Percentiles rank a stretch among this genome's conserved stretches.
Conservation (phyloP, 352 stramenopile genomes). For the Phytophthora hybrid region DNA sequence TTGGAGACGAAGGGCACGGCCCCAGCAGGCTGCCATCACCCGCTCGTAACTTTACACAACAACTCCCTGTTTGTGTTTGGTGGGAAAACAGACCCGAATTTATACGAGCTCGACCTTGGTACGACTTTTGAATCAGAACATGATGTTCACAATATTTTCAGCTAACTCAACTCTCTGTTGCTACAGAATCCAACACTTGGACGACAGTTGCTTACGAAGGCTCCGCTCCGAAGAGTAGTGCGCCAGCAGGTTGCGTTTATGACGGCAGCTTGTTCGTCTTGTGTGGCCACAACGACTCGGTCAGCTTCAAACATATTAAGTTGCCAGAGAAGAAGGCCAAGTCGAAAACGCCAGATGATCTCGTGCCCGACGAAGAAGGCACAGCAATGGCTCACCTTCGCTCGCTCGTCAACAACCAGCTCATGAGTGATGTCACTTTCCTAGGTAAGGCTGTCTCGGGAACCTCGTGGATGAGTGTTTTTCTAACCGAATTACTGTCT, state of each 20-base stretch:
- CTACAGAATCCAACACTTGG: constrained; percentile 73
- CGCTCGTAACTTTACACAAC: constrained; percentile 94
- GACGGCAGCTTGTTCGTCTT: constrained; percentile 94
- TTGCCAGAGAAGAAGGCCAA: constrained; percentile 82
- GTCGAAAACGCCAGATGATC: constrained; percentile 49
- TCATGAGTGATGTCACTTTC: constrained; percentile 90
- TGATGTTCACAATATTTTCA: neutral
- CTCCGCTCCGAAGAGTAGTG: constrained; percentile 81
- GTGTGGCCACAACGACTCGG: constrained; percentile 93
- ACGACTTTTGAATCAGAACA: constrained; percentile 1
- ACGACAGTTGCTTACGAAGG: constrained; percentile 69
- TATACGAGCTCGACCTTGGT: constrained; percentile 94
- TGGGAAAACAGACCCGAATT: constrained; percentile 94
- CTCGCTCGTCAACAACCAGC: constrained; percentile 80
- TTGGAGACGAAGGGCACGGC: constrained; percentile 90
- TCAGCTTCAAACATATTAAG: constrained; percentile 93
- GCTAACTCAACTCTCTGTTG: constrained; percentile 6
- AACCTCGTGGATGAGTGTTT: neutral
- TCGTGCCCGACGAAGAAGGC: constrained; percentile 45
- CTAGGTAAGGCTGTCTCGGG: constrained; percentile 48
- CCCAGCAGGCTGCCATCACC: constrained; percentile 94
- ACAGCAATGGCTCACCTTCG: constrained; percentile 78
- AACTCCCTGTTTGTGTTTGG: constrained; percentile 95
- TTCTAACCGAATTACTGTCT: neutral
- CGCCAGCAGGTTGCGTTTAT: constrained; percentile 94